These are phyloP conservation scores for Boletellus emodensis DNA, from an alignment of 768 basidiomycete species.

Conservation along the genomic window DNA sequence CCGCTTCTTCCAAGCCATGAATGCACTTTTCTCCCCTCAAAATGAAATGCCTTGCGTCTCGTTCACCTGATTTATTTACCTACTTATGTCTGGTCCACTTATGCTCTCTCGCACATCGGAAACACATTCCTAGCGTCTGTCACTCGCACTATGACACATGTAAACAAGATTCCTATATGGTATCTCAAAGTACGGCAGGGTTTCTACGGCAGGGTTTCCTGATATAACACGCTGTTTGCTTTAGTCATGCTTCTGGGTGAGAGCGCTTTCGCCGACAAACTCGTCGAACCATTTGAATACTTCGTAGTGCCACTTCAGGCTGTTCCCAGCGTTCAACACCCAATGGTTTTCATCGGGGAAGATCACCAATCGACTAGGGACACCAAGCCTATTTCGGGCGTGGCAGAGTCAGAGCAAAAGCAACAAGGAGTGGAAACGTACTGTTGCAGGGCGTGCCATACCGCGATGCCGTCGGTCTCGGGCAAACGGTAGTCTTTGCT, in stretches of 20 bases:
- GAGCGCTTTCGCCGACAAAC: conserved; percentile 45
- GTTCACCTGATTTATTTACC: conserved; percentile 8
- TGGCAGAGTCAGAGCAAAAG: neutral
- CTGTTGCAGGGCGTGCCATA: conserved; percentile 85
- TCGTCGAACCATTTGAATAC: conserved; percentile 87
- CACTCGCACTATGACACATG: conserved; percentile 1
- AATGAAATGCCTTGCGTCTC: neutral
- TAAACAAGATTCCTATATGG: neutral
- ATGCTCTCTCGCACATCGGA: conserved; percentile 7
- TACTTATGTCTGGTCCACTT: conserved; percentile 6
- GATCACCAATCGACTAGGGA: conserved; percentile 74
- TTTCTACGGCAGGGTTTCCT: neutral
- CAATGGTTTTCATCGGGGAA: conserved; percentile 94
- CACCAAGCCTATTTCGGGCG: conserved; percentile 45
- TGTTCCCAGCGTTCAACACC: conserved; percentile 80
- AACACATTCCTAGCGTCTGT: conserved; percentile 4
- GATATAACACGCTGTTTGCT: neutral
- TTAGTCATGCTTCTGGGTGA: conserved; percentile 12
- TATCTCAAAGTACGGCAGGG: neutral
- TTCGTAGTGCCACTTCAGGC: conserved; percentile 94
- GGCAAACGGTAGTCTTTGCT: conserved; percentile 87
- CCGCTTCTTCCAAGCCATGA: conserved; percentile 10
- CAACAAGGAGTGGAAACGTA: conserved; percentile 34
- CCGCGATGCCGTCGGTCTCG: conserved; percentile 78
- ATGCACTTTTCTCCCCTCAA: neutral